Evolutionary conservation across 1,284 basidiomycete species (phyloP).

Genomic region (Vanrija sp.): DNA sequence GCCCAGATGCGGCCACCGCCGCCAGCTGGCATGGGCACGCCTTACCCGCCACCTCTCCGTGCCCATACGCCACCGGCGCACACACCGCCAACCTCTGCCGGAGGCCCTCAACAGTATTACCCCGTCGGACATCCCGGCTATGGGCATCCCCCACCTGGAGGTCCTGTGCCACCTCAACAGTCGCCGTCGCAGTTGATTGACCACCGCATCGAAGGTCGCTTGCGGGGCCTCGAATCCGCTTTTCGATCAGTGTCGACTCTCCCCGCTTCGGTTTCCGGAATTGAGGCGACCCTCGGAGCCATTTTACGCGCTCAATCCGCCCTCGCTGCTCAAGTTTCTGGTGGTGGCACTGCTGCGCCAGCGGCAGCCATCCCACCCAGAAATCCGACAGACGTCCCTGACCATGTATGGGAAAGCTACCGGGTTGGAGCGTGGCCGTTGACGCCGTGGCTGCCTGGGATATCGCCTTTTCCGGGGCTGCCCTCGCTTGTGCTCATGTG

Average conservation of each 20-base stretch:
- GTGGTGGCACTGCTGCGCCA: not conserved
- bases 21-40: conserved; percentile 17
- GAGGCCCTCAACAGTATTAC: not conserved
- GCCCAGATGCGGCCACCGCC: conserved; percentile 37
- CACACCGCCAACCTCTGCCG: not conserved
- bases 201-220: conserved; percentile 8
- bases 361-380: not conserved
- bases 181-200: conserved; percentile 8
- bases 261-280: conserved; percentile 9
- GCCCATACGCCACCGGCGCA: conserved; percentile 12
- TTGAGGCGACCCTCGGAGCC: conserved; percentile 13
- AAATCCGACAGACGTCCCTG: conserved; percentile 20
- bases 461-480: conserved; percentile 33
- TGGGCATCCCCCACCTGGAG: not conserved
- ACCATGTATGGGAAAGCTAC: conserved; percentile 37
- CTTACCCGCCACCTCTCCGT: conserved; percentile 14
- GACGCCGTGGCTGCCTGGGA: conserved; percentile 43
- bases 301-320: conserved; percentile 14
- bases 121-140: not conserved
- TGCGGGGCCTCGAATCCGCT: conserved; percentile 13
- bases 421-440: conserved; percentile 41
- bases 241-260: conserved; percentile 13
- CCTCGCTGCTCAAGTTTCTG: conserved; percentile 4
- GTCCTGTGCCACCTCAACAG: conserved; percentile 3
- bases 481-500: conserved; percentile 32